Conservation (phyloP, 192 early-diverging fungal genomes). For the Cetraspora pellucida region DNA sequence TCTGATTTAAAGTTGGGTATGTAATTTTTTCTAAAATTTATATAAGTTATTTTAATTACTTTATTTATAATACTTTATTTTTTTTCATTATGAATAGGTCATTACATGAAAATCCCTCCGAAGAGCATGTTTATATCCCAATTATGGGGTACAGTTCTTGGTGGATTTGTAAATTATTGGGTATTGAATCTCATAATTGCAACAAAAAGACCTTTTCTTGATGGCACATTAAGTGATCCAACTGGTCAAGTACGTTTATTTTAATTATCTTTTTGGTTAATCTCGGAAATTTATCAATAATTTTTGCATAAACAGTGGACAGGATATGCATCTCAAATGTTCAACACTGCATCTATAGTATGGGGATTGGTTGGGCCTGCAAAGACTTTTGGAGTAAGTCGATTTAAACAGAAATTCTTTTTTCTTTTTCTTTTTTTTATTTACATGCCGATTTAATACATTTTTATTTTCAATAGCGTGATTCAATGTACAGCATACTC, state of each 20-base stretch:
- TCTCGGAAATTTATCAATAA: neutral
- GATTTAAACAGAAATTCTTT: neutral
- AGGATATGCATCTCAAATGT: slow-evolving; percentile 7
- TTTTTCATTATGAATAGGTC: neutral
- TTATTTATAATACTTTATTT: no score
- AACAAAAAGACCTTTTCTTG: slow-evolving; percentile 8
- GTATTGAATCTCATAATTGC: slow-evolving; percentile 34
- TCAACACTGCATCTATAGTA: slow-evolving; percentile 56
- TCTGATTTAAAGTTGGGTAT: slow-evolving; percentile 70
- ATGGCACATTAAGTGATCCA: slow-evolving; percentile 14
- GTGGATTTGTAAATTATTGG: slow-evolving; percentile 42
- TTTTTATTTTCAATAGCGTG: neutral
- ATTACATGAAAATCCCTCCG: slow-evolving; percentile 74
- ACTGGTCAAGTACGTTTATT: slow-evolving; percentile 10
- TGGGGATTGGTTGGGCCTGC: slow-evolving; percentile 65
- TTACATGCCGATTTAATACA: neutral
- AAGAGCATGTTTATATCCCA: slow-evolving; percentile 65
- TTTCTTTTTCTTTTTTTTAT: neutral
- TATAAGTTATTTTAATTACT: no score
- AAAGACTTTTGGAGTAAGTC: slow-evolving; percentile 49
- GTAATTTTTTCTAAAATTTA: neutral
- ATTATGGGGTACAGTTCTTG: slow-evolving; percentile 54
- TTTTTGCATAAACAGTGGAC: neutral
- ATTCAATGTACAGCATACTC: slow-evolving; percentile 41
- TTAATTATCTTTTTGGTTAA: neutral